These are phyloP conservation scores for Hippophae rhamnoides DNA, from an alignment of 306 rosid species.

Conservation along the genomic window DNA sequence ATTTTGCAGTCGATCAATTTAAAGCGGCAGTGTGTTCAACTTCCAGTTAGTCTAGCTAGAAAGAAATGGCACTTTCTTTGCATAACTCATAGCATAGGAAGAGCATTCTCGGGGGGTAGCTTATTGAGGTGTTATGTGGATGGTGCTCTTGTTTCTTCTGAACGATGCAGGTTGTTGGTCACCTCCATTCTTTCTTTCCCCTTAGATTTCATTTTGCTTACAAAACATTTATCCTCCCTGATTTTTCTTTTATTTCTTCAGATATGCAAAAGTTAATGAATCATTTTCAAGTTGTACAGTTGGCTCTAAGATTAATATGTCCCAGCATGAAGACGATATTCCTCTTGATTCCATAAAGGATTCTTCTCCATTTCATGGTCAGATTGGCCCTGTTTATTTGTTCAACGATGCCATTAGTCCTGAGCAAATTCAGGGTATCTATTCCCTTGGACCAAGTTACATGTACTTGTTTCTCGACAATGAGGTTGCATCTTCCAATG, in stretches of 20 bases:
- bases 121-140: constrained; percentile 79
- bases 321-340: constrained; percentile 52
- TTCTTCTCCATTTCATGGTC: constrained; percentile 76
- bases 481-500: constrained; percentile 63
- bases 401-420: constrained; percentile 74
- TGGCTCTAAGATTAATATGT: constrained; percentile 65
- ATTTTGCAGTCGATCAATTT: constrained; percentile 63
- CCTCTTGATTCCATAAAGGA: constrained; percentile 51
- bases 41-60: constrained; percentile 48
- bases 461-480: constrained; percentile 91
- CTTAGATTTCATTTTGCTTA: not conserved
- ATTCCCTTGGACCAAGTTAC: constrained; percentile 93
- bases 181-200: constrained; percentile 9
- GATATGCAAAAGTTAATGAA: constrained; percentile 89
- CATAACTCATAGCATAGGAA: constrained; percentile 90
- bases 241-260: constrained; percentile 30
- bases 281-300: constrained; percentile 61
- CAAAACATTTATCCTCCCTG: constrained; percentile 2
- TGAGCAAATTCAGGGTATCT: constrained; percentile 85
- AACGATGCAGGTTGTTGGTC: constrained; percentile 80
- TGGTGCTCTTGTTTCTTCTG: constrained; percentile 86
- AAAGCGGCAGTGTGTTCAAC: constrained; percentile 69
- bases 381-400: constrained; percentile 84
- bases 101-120: constrained; percentile 97
- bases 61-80: constrained; percentile 95